A percentile compares a stretch with the other conserved stretches of the same genome.
phyloP scores from a whole-genome alignment of 495 filamentous ascomycete species.

The Trichoderma erinaceum region DNA sequence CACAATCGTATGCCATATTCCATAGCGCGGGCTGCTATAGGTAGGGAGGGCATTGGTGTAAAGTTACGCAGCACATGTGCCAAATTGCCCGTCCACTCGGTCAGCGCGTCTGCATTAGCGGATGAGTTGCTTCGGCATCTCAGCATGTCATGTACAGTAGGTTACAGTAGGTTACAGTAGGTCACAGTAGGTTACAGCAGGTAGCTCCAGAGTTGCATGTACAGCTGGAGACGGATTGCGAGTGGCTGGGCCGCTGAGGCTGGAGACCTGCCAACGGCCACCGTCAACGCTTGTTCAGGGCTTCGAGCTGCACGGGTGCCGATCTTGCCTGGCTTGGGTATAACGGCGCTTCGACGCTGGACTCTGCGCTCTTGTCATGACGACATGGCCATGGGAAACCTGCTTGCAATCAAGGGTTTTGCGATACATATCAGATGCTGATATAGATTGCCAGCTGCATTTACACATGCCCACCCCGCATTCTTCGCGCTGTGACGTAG shows the following conservation, averaged over 20 bases:
- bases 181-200: background rate
- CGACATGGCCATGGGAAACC: slow-evolving; percentile 1
- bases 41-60: background rate
- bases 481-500: background rate
- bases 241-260: background rate
- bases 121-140: background rate
- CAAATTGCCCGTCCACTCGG: background rate
- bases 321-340: slow-evolving; percentile 6
- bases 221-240: background rate
- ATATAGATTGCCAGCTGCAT: background rate
- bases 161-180: background rate
- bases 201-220: background rate
- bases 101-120: background rate
- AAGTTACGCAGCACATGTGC: no score
- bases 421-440: background rate
- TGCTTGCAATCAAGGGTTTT: background rate
- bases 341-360: background rate
- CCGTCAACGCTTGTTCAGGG: slow-evolving; percentile 1
- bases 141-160: no score
- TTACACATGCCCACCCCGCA: background rate
- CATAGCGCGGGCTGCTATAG: background rate
- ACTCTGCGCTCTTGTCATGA: background rate
- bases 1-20: background rate
- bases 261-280: background rate
- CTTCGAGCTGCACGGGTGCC: background rate